A percentile compares a stretch with the other conserved stretches of the same genome.
These are phyloP conservation scores for Cercospora sp. DNA, from an alignment of 2,329 filamentous ascomycete genomes.

Conservation along the genomic window DNA sequence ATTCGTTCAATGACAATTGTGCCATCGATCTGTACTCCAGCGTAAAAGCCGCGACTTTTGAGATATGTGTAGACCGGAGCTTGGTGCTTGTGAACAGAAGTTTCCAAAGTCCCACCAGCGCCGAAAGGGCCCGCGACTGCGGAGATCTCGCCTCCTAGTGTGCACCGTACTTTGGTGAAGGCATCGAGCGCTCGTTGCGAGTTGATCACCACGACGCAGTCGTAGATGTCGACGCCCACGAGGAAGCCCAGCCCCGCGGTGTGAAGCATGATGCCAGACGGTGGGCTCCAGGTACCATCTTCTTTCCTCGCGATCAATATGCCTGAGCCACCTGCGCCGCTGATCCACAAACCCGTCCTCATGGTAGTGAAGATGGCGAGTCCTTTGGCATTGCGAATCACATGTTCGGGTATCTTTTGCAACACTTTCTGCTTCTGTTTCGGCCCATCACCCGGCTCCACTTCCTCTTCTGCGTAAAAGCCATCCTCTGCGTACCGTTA, in stretches of 20 bases:
- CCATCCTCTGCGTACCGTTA: slow-evolving; percentile 57
- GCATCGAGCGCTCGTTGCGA: slow-evolving; percentile 78
- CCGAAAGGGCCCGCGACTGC: slow-evolving; percentile 76
- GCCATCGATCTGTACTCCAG: slow-evolving; percentile 81
- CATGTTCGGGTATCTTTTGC: slow-evolving; percentile 80
- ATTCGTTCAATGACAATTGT: slow-evolving; percentile 81
- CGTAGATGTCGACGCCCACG: slow-evolving; percentile 90
- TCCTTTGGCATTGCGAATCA: slow-evolving; percentile 85
- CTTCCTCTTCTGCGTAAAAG: slow-evolving; percentile 61
- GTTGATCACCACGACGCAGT: slow-evolving; percentile 92
- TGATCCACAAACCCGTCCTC: slow-evolving; percentile 89
- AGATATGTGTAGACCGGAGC: slow-evolving; percentile 80
- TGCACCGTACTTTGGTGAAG: slow-evolving; percentile 76
- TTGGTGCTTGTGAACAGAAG: slow-evolving; percentile 65
- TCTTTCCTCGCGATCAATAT: slow-evolving; percentile 80
- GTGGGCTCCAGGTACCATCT: slow-evolving; percentile 87
- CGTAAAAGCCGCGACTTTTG: slow-evolving; percentile 86
- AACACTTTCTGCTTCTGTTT: slow-evolving; percentile 64
- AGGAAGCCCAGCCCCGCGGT: slow-evolving; percentile 87
- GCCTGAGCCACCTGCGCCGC: slow-evolving; percentile 85
- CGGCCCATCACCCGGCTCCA: slow-evolving; percentile 50
- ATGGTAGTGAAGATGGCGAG: slow-evolving; percentile 94
- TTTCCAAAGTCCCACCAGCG: slow-evolving; percentile 71
- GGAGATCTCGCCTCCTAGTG: slow-evolving; percentile 77
- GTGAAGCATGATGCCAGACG: slow-evolving; percentile 86